Evolutionary conservation across 2,329 filamentous ascomycete species (phyloP).

Genomic region (Penicillium hesseltinei): DNA sequence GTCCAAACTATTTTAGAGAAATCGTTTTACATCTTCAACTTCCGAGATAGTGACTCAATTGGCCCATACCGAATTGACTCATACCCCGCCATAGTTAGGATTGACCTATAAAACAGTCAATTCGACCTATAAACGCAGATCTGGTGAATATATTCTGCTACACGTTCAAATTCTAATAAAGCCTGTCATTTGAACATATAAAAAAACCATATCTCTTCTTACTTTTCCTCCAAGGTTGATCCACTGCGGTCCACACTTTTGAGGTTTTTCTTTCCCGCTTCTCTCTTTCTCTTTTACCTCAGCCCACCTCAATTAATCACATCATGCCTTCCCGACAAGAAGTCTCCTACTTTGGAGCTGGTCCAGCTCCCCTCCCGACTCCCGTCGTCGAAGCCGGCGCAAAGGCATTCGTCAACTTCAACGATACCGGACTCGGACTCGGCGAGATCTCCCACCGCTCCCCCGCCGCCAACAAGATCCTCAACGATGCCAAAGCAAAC

Average conservation of each 20-base stretch:
- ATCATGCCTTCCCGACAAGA: slow-evolving; percentile 68
- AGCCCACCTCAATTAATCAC: neutral
- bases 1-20: neutral
- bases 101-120: neutral
- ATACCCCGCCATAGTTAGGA: slow-evolving; percentile 19
- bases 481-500: slow-evolving; percentile 73
- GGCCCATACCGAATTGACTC: slow-evolving; percentile 7
- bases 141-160: slow-evolving; percentile 9
- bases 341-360: slow-evolving; percentile 84
- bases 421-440: slow-evolving; percentile 76
- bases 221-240: slow-evolving; percentile 19
- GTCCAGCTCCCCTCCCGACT: slow-evolving; percentile 82
- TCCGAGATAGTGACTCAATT: slow-evolving; percentile 1
- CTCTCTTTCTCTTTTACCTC: slow-evolving; percentile 6
- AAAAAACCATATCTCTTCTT: neutral
- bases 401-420: slow-evolving; percentile 75
- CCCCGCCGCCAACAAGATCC: slow-evolving; percentile 70
- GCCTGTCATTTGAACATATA: neutral
- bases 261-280: slow-evolving; percentile 18
- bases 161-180: neutral
- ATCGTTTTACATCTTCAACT: neutral
- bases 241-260: slow-evolving; percentile 22
- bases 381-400: slow-evolving; percentile 75
- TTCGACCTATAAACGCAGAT: neutral
- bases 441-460: slow-evolving; percentile 91